Evolutionary conservation across 2,329 filamentous ascomycete species (phyloP).

Genomic region (Teratosphaeriaceae sp.): DNA sequence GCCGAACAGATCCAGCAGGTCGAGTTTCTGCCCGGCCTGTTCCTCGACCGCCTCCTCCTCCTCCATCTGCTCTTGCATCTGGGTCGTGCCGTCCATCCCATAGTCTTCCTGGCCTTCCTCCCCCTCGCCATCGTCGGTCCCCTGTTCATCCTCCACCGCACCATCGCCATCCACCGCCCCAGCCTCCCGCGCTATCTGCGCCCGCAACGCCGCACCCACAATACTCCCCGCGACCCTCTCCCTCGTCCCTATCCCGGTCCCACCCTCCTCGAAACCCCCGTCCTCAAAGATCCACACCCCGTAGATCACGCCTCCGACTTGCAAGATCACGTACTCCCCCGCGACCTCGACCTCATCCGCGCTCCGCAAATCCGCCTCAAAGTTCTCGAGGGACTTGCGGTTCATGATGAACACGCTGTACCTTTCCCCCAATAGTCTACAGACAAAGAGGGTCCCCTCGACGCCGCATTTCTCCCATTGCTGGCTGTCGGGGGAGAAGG

Average conservation of each 20-base stretch:
- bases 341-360: too few species aligned
- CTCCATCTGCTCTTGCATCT: conserved; percentile 6
- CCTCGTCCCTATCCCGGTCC: conserved; percentile 31
- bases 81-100: conserved; percentile 6
- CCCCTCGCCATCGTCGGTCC: neutral
- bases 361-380: too few species aligned
- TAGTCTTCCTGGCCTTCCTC: conserved; percentile 7
- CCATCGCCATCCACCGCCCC: neutral
- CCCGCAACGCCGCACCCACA: conserved; percentile 47
- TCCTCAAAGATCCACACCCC: conserved; percentile 62
- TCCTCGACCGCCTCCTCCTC: conserved; percentile 9
- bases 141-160: neutral
- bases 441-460: conserved; percentile 86
- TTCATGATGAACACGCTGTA: conserved; percentile 43
- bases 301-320: too few species aligned
- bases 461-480: conserved; percentile 80
- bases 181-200: conserved; percentile 25
- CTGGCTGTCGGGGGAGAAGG: conserved; percentile 57
- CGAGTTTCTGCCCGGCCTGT: conserved; percentile 13
- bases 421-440: too few species aligned
- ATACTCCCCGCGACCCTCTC: conserved; percentile 49
- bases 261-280: conserved; percentile 58
- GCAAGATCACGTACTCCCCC: too few species aligned
- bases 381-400: conserved; percentile 41
- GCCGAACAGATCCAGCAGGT: conserved; percentile 20